Percentiles rank a stretch among this genome's conserved stretches.
Evolutionary conservation across 2,329 filamentous ascomycete species (phyloP).

Genomic region (Curvularia verruculosa): DNA sequence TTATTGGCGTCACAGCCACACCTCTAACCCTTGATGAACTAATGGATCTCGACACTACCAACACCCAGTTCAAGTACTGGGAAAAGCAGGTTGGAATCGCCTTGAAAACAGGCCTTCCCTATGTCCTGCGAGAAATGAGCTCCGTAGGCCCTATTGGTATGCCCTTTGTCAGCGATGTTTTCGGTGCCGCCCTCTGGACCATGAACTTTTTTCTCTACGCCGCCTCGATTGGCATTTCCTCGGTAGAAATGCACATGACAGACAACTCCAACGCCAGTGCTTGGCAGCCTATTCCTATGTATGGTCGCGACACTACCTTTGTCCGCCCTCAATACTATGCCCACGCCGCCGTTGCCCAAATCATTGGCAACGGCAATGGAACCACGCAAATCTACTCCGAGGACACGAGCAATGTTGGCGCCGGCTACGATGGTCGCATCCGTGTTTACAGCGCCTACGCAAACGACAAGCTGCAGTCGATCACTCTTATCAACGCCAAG

Average conservation of each 20-base stretch:
- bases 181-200: constrained; percentile 59
- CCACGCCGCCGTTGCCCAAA: constrained; percentile 58
- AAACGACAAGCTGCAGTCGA: constrained; percentile 48
- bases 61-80: constrained; percentile 57
- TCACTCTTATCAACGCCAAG: constrained; percentile 57
- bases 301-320: constrained; percentile 51
- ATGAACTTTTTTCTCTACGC: constrained; percentile 60
- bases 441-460: constrained; percentile 56
- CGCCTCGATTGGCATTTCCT: constrained; percentile 55
- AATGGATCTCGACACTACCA: constrained; percentile 55
- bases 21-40: constrained; percentile 54
- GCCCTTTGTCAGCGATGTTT: constrained; percentile 55
- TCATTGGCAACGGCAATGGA: constrained; percentile 56
- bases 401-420: constrained; percentile 38
- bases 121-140: constrained; percentile 60
- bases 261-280: constrained; percentile 59
- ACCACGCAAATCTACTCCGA: constrained; percentile 53
- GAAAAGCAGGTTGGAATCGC: constrained; percentile 52
- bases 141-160: constrained; percentile 58
- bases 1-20: constrained; percentile 55
- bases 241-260: constrained; percentile 62
- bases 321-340: constrained; percentile 60
- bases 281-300: constrained; percentile 55
- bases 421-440: constrained; percentile 50
- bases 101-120: constrained; percentile 52